Evolutionary conservation across 148 eudicot species (phyloP), one percentile per base, ranked within the genome.

Genomic region (Spergularia bocconei): DNA sequence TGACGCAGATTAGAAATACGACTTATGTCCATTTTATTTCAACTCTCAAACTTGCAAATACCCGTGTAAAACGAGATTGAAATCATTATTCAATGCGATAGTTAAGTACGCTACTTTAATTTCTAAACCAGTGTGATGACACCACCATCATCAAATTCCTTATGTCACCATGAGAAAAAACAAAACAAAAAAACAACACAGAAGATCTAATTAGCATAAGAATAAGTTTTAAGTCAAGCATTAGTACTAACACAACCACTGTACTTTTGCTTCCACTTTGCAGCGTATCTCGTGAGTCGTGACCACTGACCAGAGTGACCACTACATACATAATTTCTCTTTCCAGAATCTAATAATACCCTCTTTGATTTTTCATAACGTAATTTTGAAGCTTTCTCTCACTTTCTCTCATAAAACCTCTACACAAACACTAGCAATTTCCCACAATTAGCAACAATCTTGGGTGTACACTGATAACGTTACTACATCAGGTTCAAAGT

Each of bases 221-320:
- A 15, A 4, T 17, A 2, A 55, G 17, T 2, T 55, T 55, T 55
- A 55, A 55, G 17, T 6, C 19, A 14, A 3, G 17, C 6, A 55
- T 14, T 13, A 55, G 20, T 15, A 55, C 6, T 55, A 4, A 55
- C 19, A 55, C 20, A 15, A 55, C 38, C 58, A 69, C 33, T 25
- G 16, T 56, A 71, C 19, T 36, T n/a, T 8, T 25, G n/a, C 16
- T 47, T 47, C 7, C n/a, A 20, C 64, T 11, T 73, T 62, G 14
- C 16, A 61, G 57, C 16, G 41, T 48, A 11, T 73, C 58, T 62
- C 57, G 76, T 73, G 77, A 44, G 48, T 62, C 57, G 76, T 73
- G 77, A 44, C 48, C 36, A 29, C 36, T 29, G 36, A 74, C 69
- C 47, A 72, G 15, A n/a, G n/a, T n/a, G n/a, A n/a, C n/a, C n/a